Conservation (phyloP, 805 yeast species). For the Isabelozyma heimii region DNA sequence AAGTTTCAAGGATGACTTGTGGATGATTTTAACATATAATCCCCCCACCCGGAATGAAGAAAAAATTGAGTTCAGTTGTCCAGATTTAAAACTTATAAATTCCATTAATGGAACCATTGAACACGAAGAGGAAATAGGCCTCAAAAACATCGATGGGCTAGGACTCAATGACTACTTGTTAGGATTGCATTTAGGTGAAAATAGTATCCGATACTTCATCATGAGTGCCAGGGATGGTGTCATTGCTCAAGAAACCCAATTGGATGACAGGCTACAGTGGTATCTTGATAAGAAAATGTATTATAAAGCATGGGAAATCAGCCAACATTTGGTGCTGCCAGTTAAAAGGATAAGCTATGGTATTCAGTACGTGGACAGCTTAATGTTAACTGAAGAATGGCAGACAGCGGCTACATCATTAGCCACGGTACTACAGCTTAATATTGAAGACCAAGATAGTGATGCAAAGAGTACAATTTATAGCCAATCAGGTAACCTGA, state of each 20-base stretch:
- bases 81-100: constrained; percentile 74
- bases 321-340: constrained; percentile 53
- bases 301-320: constrained; percentile 76
- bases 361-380: constrained; percentile 46
- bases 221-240: constrained; percentile 83
- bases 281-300: constrained; percentile 51
- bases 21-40: constrained; percentile 57
- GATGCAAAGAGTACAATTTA: constrained; percentile 33
- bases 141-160: constrained; percentile 53
- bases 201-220: constrained; percentile 53
- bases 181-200: constrained; percentile 46
- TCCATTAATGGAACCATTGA: constrained; percentile 65
- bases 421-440: constrained; percentile 14
- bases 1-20: constrained; percentile 67
- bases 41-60: constrained; percentile 29
- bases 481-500: constrained; percentile 7
- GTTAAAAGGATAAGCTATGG: constrained; percentile 60
- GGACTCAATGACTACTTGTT: constrained; percentile 82
- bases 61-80: constrained; percentile 41
- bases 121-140: constrained; percentile 74
- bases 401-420: constrained; percentile 51
- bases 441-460: constrained; percentile 19
- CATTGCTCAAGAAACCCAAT: constrained; percentile 65
- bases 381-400: constrained; percentile 51
- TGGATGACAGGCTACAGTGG: constrained; percentile 75